Evolutionary conservation across 805 yeast genomes (phyloP), one percentile per base, ranked within the genome.

Genomic region (Teunomyces cretensis): DNA sequence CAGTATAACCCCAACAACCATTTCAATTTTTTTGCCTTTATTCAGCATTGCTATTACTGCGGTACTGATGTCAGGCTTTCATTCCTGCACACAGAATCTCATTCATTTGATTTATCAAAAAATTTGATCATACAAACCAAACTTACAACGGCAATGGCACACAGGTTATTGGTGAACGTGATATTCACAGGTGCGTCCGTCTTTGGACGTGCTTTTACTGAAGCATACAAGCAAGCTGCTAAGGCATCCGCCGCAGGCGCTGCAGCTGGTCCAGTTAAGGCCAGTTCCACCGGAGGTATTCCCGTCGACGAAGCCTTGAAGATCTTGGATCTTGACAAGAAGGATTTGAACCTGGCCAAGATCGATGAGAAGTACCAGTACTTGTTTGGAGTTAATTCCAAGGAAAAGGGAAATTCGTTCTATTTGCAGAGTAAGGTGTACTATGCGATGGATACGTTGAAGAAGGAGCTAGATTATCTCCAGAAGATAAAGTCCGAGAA

Each of bases 151-250:
- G 27, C 44, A 33, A 72, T 72, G 97, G 98, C 99, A 50, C 96
- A 94, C 66, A 82, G 97, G 74, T 78, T 95, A 46, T 61, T 92
- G 44, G 88, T 88, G 52, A 92, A 88, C 67, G 96, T 94, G 52
- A 78, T 90, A 40, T 80, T 91, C 59, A 91, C 98, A 8, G 98
- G 98, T 46, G 95, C 97, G 4, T 84, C 88, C 55, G 98, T 92
- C 26, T 90, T 94, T 61, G 97, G 98, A 46, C 81, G 88, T 56
- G 99, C 99, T 0, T 94, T 94, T 64, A 78, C 89, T n/a, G 96
- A 90, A 64, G 98, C 99, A 0, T 94, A 92, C 75, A 86, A 84
- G 59, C 98, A 94, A 70, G 96, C 96, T 1, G 97, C 98, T 13
- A 88, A 92, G 42, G 91, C 91, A 44, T 83, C 96, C n/a, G 89